Percentiles rank a stretch among this genome's conserved stretches.
Evolutionary conservation across 164 flowering plant species (phyloP).

Genomic region (Brasenia schreberi): DNA sequence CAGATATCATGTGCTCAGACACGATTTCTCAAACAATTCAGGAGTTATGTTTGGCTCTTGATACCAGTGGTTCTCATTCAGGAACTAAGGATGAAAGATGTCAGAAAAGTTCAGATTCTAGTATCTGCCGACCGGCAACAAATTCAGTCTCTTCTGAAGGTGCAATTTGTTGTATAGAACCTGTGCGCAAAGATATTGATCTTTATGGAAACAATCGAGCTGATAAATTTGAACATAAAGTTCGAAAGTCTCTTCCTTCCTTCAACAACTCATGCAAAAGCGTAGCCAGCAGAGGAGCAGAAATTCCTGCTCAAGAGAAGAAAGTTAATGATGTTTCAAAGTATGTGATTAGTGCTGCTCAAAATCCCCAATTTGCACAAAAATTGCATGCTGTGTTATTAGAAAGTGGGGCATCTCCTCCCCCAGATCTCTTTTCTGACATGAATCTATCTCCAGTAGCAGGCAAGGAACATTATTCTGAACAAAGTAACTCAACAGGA

Average conservation of each 20-base stretch:
- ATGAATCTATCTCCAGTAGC: slow-evolving; percentile 10
- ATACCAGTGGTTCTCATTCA: slow-evolving; percentile 6
- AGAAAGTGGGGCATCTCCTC: slow-evolving; percentile 79
- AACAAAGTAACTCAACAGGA: background rate
- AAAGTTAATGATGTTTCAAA: slow-evolving; percentile 69
- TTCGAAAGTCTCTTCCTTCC: slow-evolving; percentile 41
- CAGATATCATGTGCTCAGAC: slow-evolving; percentile 24
- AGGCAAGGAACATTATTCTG: background rate
- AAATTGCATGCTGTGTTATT: slow-evolving; percentile 71
- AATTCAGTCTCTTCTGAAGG: slow-evolving; percentile 17
- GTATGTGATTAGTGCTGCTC: slow-evolving; percentile 75
- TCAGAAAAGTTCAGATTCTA: slow-evolving; percentile 10
- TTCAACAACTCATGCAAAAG: slow-evolving; percentile 20
- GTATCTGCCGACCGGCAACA: slow-evolving; percentile 9
- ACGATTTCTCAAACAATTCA: slow-evolving; percentile 15
- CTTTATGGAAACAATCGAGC: slow-evolving; percentile 18
- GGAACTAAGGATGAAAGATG: background rate
- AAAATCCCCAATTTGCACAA: slow-evolving; percentile 79
- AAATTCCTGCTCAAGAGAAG: slow-evolving; percentile 49
- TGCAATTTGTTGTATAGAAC: slow-evolving; percentile 6
- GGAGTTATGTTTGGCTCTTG: slow-evolving; percentile 19
- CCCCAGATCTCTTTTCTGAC: slow-evolving; percentile 52
- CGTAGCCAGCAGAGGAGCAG: slow-evolving; percentile 19
- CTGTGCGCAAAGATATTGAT: slow-evolving; percentile 10
- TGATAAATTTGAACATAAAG: slow-evolving; percentile 39